phyloP scores from a whole-genome alignment of 1,284 basidiomycete genomes.

The Jaminaea rosea region DNA sequence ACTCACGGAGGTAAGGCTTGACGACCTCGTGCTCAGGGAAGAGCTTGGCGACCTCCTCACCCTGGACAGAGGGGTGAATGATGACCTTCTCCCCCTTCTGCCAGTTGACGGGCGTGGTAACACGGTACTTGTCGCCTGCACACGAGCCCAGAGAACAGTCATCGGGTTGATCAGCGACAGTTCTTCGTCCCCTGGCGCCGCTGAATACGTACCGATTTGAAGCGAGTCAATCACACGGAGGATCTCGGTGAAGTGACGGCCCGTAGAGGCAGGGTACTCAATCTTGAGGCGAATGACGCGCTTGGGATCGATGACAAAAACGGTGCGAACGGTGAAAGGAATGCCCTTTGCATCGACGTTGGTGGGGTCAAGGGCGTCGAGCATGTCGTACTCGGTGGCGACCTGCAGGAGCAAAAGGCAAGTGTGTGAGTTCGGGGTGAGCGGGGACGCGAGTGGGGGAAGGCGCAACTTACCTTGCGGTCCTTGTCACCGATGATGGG shows the following conservation, averaged over 20 bases:
- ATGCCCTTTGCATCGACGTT: slow-evolving; percentile 83
- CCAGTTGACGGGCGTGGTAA: slow-evolving; percentile 79
- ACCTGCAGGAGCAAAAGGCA: slow-evolving; percentile 48
- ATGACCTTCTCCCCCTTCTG: slow-evolving; percentile 86
- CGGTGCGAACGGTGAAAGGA: slow-evolving; percentile 67
- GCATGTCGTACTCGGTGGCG: slow-evolving; percentile 68
- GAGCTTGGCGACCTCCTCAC: slow-evolving; percentile 77
- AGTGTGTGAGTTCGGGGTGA: too few species aligned
- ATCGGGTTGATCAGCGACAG: too few species aligned
- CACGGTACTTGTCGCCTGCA: slow-evolving; percentile 61
- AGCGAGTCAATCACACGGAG: slow-evolving; percentile 75
- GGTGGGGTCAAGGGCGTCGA: slow-evolving; percentile 86
- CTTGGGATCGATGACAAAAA: slow-evolving; percentile 45
- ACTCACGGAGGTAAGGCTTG: slow-evolving; percentile 54
- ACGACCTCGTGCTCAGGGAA: slow-evolving; percentile 59
- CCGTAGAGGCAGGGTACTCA: slow-evolving; percentile 59
- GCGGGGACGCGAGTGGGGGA: too few species aligned
- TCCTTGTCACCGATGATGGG: slow-evolving; percentile 92
- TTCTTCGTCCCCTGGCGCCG: too few species aligned
- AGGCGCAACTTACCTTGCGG: slow-evolving; percentile 73
- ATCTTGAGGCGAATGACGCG: slow-evolving; percentile 54
- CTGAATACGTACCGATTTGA: slow-evolving; percentile 80
- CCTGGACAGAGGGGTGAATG: slow-evolving; percentile 75
- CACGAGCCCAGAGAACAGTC: too few species aligned
- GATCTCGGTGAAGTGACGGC: slow-evolving; percentile 65